Base-by-base conservation (phyloP, 352 stramenopile genomes). In the Globisporangium iwayamae region DNA sequence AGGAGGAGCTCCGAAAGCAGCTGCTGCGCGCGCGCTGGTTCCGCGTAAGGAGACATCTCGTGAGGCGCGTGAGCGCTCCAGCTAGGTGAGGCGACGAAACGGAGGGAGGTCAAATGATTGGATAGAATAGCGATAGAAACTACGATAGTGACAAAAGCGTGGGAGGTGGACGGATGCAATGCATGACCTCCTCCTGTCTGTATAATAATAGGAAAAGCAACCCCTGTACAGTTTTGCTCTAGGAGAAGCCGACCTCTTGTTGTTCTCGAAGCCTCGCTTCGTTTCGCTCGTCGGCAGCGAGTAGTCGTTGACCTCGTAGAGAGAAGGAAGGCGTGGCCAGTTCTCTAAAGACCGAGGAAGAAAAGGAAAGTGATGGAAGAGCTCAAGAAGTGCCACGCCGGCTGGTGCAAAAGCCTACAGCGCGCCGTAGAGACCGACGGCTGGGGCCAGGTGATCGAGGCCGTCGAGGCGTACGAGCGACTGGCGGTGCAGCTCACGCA, bases 391-490 rank as follows among this genome's bases (percentile, higher is more conserved):
- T 69, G 79, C 25, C 80, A 89, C 59, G 64, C 71, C 2, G 60
- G 67, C 20, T 91, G 82, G 82, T 83, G 72, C 69, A 75, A 77
- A 63, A 75, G 71, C 56, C 69, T 91, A 58, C 70, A 84, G 62
- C 69, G 75, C 41, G 82, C 80, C 2, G 72, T 91, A 32, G 69
- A 91, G 66, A 83, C 79, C 5, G 82, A 91, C 56, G 73, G 67
- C 28, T 88, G 80, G 80, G 82, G 80, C 6, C 82, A 91, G 60
- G 75, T 91, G 39, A 59, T 90, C n/a, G 82, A 91, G 54, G 80
- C 82, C 3, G 80, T 91, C n/a, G 82, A 91, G 57, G 78, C 78
- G 38, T 91, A 91, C 57, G 82, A 91, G 60, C 59, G 77, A 62
- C 72, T 89, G 10, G 71, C 70, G 18, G 62, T 62, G 30, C 66